phyloP scores from a whole-genome alignment of 179 eudicot species.

The Beta corolliflora region DNA sequence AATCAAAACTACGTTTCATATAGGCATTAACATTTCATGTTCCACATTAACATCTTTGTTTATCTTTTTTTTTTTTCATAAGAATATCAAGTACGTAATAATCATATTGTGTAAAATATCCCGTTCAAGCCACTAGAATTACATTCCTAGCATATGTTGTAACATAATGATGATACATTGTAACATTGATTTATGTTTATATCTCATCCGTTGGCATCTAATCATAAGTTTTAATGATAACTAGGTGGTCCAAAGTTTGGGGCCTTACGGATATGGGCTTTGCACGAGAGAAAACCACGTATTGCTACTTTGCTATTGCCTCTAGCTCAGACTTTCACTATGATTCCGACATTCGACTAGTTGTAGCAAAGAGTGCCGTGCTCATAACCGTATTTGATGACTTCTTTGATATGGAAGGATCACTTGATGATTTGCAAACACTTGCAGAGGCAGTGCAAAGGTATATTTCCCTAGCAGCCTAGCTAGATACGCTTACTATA shows the following conservation, averaged over 20 bases:
- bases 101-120: too few relatives aligned
- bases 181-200: too few relatives aligned
- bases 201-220: background rate
- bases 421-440: slow-evolving; percentile 25
- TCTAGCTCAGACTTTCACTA: slow-evolving; percentile 16
- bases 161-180: too few relatives aligned
- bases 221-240: background rate
- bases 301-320: slow-evolving; percentile 43
- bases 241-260: slow-evolving; percentile 40
- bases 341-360: slow-evolving; percentile 27
- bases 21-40: too few relatives aligned
- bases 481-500: too few relatives aligned
- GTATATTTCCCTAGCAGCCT: too few relatives aligned
- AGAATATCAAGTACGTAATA: too few relatives aligned
- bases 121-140: too few relatives aligned
- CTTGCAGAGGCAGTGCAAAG: slow-evolving; percentile 31
- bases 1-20: too few relatives aligned
- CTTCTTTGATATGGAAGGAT: slow-evolving; percentile 43
- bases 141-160: too few relatives aligned
- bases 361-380: slow-evolving; percentile 36
- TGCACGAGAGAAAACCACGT: slow-evolving; percentile 46
- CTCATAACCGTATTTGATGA: slow-evolving; percentile 46
- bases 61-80: too few relatives aligned
- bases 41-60: too few relatives aligned
- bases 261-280: slow-evolving; percentile 48